Percentiles rank a stretch among this genome's conserved stretches.
These are phyloP conservation scores for Aspergillus campestris DNA, from an alignment of 495 filamentous ascomycete species.

Conservation along the genomic window DNA sequence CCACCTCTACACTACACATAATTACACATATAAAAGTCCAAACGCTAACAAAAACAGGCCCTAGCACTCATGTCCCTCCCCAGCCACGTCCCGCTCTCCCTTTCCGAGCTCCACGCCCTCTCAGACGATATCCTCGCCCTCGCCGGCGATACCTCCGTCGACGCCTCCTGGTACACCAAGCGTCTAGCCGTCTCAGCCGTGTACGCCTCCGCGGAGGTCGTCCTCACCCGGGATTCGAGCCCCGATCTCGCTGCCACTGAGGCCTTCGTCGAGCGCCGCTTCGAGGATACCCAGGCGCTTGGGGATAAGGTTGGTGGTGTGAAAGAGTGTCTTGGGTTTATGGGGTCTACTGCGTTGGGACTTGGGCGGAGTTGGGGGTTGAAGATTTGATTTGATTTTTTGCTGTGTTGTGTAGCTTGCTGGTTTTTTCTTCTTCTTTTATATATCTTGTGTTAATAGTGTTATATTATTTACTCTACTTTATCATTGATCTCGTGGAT, in stretches of 20 bases:
- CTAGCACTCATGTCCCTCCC: conserved; percentile 82
- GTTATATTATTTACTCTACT: too few relatives aligned
- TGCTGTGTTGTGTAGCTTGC: conserved; percentile 2
- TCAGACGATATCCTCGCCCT: conserved; percentile 83
- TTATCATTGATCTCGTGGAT: too few relatives aligned
- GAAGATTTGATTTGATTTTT: conserved; percentile 27
- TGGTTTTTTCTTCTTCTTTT: conserved; percentile 10
- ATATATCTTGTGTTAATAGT: too few relatives aligned
- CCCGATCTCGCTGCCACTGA: conserved; percentile 62
- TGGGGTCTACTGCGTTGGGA: conserved; percentile 45
- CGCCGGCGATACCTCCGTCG: conserved; percentile 72
- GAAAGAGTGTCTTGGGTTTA: conserved; percentile 70
- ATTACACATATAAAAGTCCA: not conserved
- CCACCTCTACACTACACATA: not conserved
- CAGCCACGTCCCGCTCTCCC: conserved; percentile 61
- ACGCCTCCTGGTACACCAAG: conserved; percentile 87
- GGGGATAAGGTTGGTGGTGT: conserved; percentile 51
- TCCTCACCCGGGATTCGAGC: conserved; percentile 82
- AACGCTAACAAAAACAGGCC: conserved; percentile 45
- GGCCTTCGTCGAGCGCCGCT: conserved; percentile 65
- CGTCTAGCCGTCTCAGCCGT: conserved; percentile 66
- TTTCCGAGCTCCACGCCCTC: conserved; percentile 70
- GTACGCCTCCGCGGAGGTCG: conserved; percentile 80
- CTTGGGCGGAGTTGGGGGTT: conserved; percentile 39
- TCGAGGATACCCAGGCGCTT: conserved; percentile 57